A percentile compares a stretch with the other conserved stretches of the same genome.
Evolutionary conservation across 164 flowering plant genomes (phyloP).

Genomic region (Taxillus chinensis): DNA sequence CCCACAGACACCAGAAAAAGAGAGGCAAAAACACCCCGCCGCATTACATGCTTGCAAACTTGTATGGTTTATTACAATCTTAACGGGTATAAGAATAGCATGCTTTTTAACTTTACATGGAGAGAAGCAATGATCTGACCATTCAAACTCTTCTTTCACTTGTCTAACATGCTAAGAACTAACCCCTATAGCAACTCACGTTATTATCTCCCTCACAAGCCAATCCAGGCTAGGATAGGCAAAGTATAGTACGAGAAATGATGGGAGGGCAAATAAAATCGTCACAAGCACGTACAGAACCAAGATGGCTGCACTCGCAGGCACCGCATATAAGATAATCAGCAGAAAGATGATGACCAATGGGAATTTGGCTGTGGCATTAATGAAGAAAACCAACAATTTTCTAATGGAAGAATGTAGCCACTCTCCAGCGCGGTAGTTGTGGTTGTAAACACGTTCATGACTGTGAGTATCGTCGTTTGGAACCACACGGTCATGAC

Average conservation of each 20-base stretch:
- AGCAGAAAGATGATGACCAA: slow-evolving; percentile 66
- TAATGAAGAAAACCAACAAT: slow-evolving; percentile 62
- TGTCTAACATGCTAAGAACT: background rate
- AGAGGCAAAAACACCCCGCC: too few species aligned
- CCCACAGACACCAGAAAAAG: too few species aligned
- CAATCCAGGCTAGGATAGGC: slow-evolving; percentile 92
- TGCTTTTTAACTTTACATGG: background rate
- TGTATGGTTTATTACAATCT: too few species aligned
- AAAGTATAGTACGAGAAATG: slow-evolving; percentile 77
- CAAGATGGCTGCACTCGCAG: slow-evolving; percentile 76
- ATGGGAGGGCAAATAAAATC: slow-evolving; percentile 83
- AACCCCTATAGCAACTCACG: slow-evolving; percentile 23
- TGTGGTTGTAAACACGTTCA: slow-evolving; percentile 4
- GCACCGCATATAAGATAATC: slow-evolving; percentile 62
- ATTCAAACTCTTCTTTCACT: too few species aligned
- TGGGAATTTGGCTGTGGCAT: slow-evolving; percentile 80
- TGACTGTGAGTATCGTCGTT: slow-evolving; percentile 8
- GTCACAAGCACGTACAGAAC: slow-evolving; percentile 71
- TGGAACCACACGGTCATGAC: slow-evolving; percentile 19
- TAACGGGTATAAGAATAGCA: too few species aligned
- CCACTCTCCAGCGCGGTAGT: slow-evolving; percentile 29
- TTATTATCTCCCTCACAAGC: slow-evolving; percentile 80
- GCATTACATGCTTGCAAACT: too few species aligned
- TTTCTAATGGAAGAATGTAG: slow-evolving; percentile 43
- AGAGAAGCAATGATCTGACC: background rate